phyloP scores from a whole-genome alignment of 371 early-diverging fungal species.

The Dinochytrium kinnereticum region DNA sequence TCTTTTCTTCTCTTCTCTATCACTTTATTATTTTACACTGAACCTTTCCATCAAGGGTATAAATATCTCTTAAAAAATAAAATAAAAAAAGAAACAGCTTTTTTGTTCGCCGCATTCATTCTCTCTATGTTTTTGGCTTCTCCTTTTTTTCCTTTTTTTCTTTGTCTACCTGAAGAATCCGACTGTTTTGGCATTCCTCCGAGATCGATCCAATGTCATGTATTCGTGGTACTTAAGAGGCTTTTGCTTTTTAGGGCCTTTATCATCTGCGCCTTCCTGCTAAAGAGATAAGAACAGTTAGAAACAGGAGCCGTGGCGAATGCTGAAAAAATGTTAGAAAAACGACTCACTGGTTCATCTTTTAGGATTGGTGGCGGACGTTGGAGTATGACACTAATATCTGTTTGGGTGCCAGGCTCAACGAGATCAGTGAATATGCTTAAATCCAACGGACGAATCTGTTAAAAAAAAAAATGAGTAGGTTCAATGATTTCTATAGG shows the following conservation, averaged over 20 bases:
- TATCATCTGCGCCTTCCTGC: neutral
- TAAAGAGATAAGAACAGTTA: neutral
- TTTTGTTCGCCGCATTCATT: no score
- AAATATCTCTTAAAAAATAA: no score
- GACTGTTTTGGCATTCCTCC: conserved; percentile 45
- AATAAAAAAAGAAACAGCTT: no score
- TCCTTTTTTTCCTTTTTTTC: no score
- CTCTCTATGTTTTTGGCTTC: no score
- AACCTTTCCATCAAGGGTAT: no score
- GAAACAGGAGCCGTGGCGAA: no score
- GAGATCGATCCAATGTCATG: conserved; percentile 20
- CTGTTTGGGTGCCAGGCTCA: conserved; percentile 36
- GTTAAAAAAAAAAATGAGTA: neutral
- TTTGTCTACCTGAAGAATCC: conserved; percentile 38
- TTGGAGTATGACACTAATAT: conserved; percentile 33
- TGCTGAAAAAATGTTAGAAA: no score
- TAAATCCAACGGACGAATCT: conserved; percentile 45
- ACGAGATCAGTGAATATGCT: conserved; percentile 32
- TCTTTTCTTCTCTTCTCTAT: no score
- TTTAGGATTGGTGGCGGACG: conserved; percentile 47
- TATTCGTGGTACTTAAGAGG: conserved; percentile 26
- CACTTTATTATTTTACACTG: no score
- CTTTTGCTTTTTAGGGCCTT: neutral
- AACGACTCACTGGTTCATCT: conserved; percentile 28
- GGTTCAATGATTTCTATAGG: neutral